phyloP scores from a whole-genome alignment of 441 rosid genomes.

The Arabidopsis lyrata region DNA sequence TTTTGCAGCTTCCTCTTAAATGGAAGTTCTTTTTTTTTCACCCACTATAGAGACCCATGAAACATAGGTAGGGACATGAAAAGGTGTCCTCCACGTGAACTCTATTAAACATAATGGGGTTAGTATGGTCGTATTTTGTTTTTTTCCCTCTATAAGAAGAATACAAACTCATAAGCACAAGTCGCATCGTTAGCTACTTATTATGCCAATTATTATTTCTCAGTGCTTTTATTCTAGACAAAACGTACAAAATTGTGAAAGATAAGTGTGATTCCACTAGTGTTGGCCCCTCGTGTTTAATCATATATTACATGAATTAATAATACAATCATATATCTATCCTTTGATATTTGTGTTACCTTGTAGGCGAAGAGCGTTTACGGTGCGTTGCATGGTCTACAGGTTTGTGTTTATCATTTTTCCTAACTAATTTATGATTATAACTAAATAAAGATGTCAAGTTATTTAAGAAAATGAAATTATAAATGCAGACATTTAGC shows the following conservation, averaged over 20 bases:
- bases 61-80: slow-evolving; percentile 24
- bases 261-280: slow-evolving; percentile 31
- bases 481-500: slow-evolving; percentile 67
- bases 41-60: not conserved
- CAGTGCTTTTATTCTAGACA: not conserved
- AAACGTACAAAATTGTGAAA: not conserved
- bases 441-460: not conserved
- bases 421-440: not conserved
- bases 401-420: slow-evolving; percentile 51
- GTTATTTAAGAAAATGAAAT: not conserved
- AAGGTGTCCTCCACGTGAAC: slow-evolving; percentile 39
- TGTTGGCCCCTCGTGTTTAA: slow-evolving; percentile 7
- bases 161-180: slow-evolving; percentile 32
- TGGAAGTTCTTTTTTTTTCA: not conserved
- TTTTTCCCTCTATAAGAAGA: not conserved
- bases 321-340: not conserved
- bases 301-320: not conserved
- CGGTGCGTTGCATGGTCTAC: slow-evolving; percentile 78
- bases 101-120: slow-evolving; percentile 18
- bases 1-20: not conserved
- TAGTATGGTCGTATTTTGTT: not conserved
- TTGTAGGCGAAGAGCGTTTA: slow-evolving; percentile 69
- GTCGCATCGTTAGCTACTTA: not conserved
- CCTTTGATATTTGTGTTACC: slow-evolving; percentile 31
- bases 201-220: slow-evolving; percentile 8